Base-by-base conservation (phyloP, 176 grass and related monocot species). In the Avena eriantha region DNA sequence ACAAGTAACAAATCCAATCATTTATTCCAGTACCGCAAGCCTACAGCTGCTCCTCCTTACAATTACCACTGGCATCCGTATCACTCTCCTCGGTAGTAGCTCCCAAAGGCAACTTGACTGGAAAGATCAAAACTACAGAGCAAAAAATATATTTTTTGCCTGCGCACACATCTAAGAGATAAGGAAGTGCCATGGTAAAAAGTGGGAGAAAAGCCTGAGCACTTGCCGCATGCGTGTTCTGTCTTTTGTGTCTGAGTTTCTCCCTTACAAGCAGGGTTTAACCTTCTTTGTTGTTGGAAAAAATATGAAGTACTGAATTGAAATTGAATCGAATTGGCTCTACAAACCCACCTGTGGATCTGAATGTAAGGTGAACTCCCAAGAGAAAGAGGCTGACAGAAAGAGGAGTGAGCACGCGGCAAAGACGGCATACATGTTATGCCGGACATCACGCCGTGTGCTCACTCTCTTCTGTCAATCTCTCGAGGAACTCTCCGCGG, bases 381-480 rank as follows among this genome's bases (percentile, higher is more conserved):
- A 0, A 76, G 1, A 75, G 12, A 80, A 57, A 85, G 77, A 91
- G 87, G 61, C 13, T 92, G 94, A 90, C 92, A 96, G 85, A 90
- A 88, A 96, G 89, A 93, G 79, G 16, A 93, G 94, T 90, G 89
- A 96, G 94, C 94, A 90, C 94, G 21, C 75, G 82, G 7, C 69
- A 22, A 87, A 65, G 56, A 83, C 79, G 8, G 0, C 75, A 92
- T 80, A 90, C 9, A 84, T 53, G 2, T 81, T 69, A 89, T 91
- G 36, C 7, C 64, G 53, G 18, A 70, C 34, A 11, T 82, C 69
- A 39, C 63, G 23, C 14, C 86, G 1, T 88, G 94, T 86, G 94
- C 94, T 96, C 94, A 94, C 94, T 96, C 94, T 96, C 94, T 96
- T 96, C 94, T 96, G 94, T 96, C 94, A 96, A 92, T 89, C 94